A percentile compares a stretch with the other conserved stretches of the same genome.
phyloP scores from a whole-genome alignment of 83 land plant genomes.

The Thuja plicata region DNA sequence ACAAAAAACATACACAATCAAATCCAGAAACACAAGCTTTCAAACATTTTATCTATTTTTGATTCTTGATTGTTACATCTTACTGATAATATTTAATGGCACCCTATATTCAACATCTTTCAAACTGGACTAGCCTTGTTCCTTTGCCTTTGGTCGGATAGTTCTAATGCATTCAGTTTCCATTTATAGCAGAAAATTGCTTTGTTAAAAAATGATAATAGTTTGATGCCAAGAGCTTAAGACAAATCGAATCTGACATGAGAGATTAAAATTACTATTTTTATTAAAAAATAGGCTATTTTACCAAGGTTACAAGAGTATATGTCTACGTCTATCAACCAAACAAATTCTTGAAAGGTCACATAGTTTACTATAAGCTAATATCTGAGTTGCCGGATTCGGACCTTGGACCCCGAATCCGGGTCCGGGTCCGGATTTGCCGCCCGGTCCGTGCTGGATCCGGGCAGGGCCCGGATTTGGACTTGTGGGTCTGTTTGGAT shows the following conservation, averaged over 20 bases:
- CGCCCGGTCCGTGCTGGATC: too few relatives aligned
- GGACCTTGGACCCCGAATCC: too few relatives aligned
- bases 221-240: neutral
- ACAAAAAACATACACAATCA: too few relatives aligned
- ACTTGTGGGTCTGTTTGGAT: too few relatives aligned
- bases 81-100: neutral
- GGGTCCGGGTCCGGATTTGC: too few relatives aligned
- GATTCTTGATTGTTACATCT: neutral
- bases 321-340: neutral
- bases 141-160: neutral
- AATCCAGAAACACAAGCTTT: too few relatives aligned
- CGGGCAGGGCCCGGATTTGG: too few relatives aligned
- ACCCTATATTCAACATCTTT: neutral
- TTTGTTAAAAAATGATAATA: neutral
- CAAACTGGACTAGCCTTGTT: neutral
- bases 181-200: neutral
- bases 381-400: too few relatives aligned
- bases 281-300: neutral
- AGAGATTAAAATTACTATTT: neutral
- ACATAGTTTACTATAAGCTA: neutral
- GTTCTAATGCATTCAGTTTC: neutral
- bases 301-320: neutral
- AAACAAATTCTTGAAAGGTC: neutral
- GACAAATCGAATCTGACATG: neutral
- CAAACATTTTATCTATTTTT: neutral